Base-by-base conservation (phyloP, 441 rosid species). In the Corymbia citriodora region DNA sequence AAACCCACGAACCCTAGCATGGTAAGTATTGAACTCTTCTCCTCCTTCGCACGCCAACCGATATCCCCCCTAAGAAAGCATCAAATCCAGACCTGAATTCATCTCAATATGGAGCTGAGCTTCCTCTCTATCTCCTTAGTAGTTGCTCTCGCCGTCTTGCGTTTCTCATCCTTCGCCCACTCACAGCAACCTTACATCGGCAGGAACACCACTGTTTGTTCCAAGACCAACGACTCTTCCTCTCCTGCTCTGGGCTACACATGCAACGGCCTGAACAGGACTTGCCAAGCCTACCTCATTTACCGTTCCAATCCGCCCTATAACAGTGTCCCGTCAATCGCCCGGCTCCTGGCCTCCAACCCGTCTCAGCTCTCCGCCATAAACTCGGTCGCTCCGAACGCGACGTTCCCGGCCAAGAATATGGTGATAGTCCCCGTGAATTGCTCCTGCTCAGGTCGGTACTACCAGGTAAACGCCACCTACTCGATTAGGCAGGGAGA, bases 171-270 rank as follows among this genome's bases (percentile, higher is more conserved):
- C 45, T 79, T 79, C 85, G 85, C 91, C 53, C 45, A n/a, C 50
- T 16, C 59, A 79, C 93, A 91, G 27, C 92, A 92, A 88, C 68
- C 33, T 59, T 92, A 92, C 89, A 25, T 91, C 3, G 50, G 88
- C 87, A 72, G 27, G 45, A 33, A 33, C 33, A 33, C 33, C 33
- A 33, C 33, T 33, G 8, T 4, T 15, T 91, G 91, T 33, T 79
- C 85, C 85, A 79, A 79, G 85, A 79, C 85, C 85, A 6, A 16
- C 23, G 25, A 87, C 10, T 29, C 7, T 45, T 25, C 36, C 88
- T 54, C 91, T 29, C 48, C 79, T 29, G n/a, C 91, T 29, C 89
- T 23, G 87, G 91, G 88, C 7, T 90, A 91, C 90, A 13, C 52
- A 13, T 91, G 91, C 88, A 88, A 85, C 63, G 89, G 90, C 54